A percentile compares a stretch with the other conserved stretches of the same genome.
phyloP scores from a whole-genome alignment of 1,284 basidiomycete species.

The Cryptococcus hybrid region DNA sequence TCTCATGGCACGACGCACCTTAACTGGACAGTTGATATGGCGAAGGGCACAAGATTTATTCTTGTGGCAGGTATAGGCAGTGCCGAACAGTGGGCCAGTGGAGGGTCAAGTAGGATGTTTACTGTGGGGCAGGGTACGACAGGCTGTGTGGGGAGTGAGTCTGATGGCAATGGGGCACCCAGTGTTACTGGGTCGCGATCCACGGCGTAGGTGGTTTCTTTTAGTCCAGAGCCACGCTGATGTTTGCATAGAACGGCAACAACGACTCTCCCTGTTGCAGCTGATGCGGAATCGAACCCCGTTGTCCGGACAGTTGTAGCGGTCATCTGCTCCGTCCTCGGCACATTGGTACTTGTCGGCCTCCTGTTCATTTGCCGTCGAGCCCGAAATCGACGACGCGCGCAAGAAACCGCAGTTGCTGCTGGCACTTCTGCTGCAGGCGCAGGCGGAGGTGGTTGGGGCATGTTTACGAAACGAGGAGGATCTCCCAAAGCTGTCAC shows the following conservation, averaged over 20 bases:
- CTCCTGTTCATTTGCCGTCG: constrained; percentile 49
- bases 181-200: constrained; percentile 27
- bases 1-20: constrained; percentile 36
- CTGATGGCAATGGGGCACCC: constrained; percentile 18
- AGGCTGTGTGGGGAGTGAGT: constrained; percentile 22
- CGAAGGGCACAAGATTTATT: constrained; percentile 47
- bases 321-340: constrained; percentile 55
- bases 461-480: not conserved
- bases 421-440: not conserved
- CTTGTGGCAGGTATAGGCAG: constrained; percentile 46
- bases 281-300: not conserved
- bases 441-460: not conserved
- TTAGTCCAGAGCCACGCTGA: not conserved
- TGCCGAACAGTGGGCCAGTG: constrained; percentile 43
- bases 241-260: not conserved
- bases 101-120: constrained; percentile 41
- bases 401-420: not conserved
- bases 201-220: not conserved
- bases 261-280: not conserved
- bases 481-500: not conserved
- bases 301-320: constrained; percentile 59
- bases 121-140: constrained; percentile 44
- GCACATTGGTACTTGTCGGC: constrained; percentile 39
- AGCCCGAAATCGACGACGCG: constrained; percentile 23
- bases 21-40: constrained; percentile 43